phyloP scores from a whole-genome alignment of 352 stramenopile genomes.

The Phytophthora uliginosa region DNA sequence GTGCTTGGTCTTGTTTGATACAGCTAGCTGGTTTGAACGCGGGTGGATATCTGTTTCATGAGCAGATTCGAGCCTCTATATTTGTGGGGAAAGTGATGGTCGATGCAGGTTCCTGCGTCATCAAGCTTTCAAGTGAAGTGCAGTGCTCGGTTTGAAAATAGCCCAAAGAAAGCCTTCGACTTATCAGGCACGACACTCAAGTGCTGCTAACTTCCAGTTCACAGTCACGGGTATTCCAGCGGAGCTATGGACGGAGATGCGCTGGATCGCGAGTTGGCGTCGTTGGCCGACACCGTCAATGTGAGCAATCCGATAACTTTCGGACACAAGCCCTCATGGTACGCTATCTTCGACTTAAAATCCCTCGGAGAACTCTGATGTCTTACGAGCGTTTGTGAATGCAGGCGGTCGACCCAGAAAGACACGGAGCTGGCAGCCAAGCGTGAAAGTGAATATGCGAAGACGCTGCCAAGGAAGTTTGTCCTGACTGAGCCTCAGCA shows the following conservation, averaged over 20 bases:
- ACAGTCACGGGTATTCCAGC: neutral
- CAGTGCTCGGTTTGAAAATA: conserved; percentile 30
- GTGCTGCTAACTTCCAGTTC: neutral
- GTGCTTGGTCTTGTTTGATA: conserved; percentile 12
- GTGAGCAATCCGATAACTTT: conserved; percentile 87
- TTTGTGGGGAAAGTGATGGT: neutral
- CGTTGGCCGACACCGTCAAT: conserved; percentile 75
- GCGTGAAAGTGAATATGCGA: conserved; percentile 57
- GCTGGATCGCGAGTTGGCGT: conserved; percentile 74
- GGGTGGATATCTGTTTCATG: neutral
- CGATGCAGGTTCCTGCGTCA: neutral
- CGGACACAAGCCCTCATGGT: conserved; percentile 79
- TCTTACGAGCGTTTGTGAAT: conserved; percentile 17
- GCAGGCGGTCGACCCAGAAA: conserved; percentile 64
- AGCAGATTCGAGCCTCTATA: conserved; percentile 4
- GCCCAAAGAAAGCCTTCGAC: neutral
- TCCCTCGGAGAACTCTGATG: neutral
- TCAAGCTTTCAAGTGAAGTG: neutral
- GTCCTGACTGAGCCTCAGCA: conserved; percentile 68
- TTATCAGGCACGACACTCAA: neutral
- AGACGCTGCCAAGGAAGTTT: conserved; percentile 70
- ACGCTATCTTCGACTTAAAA: conserved; percentile 13
- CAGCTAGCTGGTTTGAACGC: neutral
- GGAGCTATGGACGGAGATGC: conserved; percentile 50
- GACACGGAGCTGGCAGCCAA: conserved; percentile 44